These are phyloP conservation scores for Podila epigama DNA, from an alignment of 192 early-diverging fungal species.

Conservation along the genomic window DNA sequence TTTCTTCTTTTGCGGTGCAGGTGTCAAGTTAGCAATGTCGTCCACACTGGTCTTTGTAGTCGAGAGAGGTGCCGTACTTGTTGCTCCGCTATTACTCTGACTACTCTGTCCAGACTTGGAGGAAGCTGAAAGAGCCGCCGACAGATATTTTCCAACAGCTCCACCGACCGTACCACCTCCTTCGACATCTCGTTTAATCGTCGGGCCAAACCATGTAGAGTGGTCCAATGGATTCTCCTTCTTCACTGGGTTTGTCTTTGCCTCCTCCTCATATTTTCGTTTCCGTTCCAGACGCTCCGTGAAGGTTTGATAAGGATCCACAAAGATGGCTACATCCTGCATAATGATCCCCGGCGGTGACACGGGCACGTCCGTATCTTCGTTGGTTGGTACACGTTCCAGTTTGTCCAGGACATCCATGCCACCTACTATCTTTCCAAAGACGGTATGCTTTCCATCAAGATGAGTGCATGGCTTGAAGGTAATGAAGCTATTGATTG, in stretches of 20 bases:
- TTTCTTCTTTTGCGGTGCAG: constrained; percentile 44
- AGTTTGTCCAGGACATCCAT: constrained; percentile 81
- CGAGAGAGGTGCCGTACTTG: too few relatives aligned
- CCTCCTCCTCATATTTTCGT: constrained; percentile 54
- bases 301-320: constrained; percentile 87
- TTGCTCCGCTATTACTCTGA: background rate
- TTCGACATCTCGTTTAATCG: constrained; percentile 46
- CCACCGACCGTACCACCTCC: constrained; percentile 35
- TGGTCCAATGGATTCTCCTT: constrained; percentile 61
- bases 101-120: constrained; percentile 14
- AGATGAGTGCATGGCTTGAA: constrained; percentile 71
- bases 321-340: constrained; percentile 73
- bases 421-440: constrained; percentile 93
- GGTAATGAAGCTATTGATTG: constrained; percentile 65
- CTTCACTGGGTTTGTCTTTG: constrained; percentile 48
- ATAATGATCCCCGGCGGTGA: constrained; percentile 75
- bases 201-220: constrained; percentile 79
- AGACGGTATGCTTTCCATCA: constrained; percentile 90
- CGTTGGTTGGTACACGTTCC: constrained; percentile 77
- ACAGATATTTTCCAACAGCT: constrained; percentile 74
- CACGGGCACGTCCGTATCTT: constrained; percentile 72
- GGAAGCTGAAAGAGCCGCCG: constrained; percentile 8
- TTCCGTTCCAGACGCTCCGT: constrained; percentile 72
- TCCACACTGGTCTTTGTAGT: constrained; percentile 9
- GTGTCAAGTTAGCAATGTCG: constrained; percentile 1